Base-by-base conservation (phyloP, 129 eudicot genomes). In the Smallanthus sonchifolius region DNA sequence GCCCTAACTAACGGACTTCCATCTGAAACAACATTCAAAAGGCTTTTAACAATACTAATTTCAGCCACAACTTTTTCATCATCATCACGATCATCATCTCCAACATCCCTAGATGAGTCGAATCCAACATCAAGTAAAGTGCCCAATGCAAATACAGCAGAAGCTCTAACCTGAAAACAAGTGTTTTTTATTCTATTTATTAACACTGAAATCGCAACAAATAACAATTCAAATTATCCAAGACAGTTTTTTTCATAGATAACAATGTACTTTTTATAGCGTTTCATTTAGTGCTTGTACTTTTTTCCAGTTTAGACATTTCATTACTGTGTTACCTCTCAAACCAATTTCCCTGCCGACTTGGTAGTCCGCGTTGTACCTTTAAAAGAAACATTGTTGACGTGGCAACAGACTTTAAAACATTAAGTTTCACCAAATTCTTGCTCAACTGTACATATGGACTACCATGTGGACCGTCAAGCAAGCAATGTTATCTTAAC, bases 1-100 rank as follows among this genome's bases (percentile, higher is more conserved):
- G 91, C 93, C 52, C 99, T 87, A 49, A 94, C 99, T 59, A 94
- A 82, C 4, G 97, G 99, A 67, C 99, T 94, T 57, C 99, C 99
- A 84, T 94, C 97, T 56, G 97, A 86, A 74, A 88, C 96, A 78
- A 85, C 96, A 85, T 68, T 83, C 67, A 94, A 65, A 77, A 94
- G 96, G 86, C 86, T 85, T 78, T 81, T 94, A 38, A 91, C 86
- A 63, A 94, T 88, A 77, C 84, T 80, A 37, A 83, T 86, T 72
- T 94, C 97, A 72, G 91, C 91, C 77, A 79, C 85, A 56, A 82
- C 62, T 73, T 91, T 94, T 85, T 91, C 99, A 86, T 90, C 97
- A 85, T 94, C 96, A 88, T 94, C 98, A 78, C 78, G 79, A 62
- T 87, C 98, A 82, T 87, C 96, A 63, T 92, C 96, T 68, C 90